These are phyloP conservation scores for Raphidocelis subcapitata DNA, from an alignment of 139 green algal genomes.

Conservation along the genomic window DNA sequence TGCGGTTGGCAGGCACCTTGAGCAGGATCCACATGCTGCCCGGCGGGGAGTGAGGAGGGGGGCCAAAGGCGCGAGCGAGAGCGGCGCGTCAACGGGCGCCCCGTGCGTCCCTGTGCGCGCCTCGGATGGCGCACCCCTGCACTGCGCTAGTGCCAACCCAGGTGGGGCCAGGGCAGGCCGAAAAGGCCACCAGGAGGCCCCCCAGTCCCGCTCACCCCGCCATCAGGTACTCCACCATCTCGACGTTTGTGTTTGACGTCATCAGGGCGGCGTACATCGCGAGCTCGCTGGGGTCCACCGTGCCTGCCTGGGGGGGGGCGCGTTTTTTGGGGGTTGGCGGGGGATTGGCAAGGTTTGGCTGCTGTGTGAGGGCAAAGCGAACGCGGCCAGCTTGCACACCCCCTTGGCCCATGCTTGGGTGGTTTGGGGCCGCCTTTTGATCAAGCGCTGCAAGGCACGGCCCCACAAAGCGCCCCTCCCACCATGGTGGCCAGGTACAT, in stretches of 20 bases:
- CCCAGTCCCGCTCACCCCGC: not conserved
- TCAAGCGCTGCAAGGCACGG: no score
- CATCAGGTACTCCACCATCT: conserved; percentile 73
- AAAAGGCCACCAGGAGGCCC: no score
- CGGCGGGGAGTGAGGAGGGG: not conserved
- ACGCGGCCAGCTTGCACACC: no score
- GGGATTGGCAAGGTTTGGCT: no score
- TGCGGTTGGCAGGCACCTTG: conserved; percentile 57
- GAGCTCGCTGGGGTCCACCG: conserved; percentile 54
- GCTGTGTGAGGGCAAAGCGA: no score
- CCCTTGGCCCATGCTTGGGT: no score
- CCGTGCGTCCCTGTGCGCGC: not conserved
- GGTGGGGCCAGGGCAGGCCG: no score
- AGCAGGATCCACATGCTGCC: conserved; percentile 81
- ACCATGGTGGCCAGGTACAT: conserved; percentile 82
- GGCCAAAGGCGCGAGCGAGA: not conserved
- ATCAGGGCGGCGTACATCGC: conserved; percentile 65
- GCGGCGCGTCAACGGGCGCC: no score
- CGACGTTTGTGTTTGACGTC: conserved; percentile 40
- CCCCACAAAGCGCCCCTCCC: not conserved
- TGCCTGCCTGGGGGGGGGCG: conserved; percentile 35
- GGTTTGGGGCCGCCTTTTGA: no score
- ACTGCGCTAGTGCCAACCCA: no score
- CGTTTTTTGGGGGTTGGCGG: no score
- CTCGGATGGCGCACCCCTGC: not conserved